Evolutionary conservation across 495 filamentous ascomycete species (phyloP).

Genomic region (Physcia stellaris): DNA sequence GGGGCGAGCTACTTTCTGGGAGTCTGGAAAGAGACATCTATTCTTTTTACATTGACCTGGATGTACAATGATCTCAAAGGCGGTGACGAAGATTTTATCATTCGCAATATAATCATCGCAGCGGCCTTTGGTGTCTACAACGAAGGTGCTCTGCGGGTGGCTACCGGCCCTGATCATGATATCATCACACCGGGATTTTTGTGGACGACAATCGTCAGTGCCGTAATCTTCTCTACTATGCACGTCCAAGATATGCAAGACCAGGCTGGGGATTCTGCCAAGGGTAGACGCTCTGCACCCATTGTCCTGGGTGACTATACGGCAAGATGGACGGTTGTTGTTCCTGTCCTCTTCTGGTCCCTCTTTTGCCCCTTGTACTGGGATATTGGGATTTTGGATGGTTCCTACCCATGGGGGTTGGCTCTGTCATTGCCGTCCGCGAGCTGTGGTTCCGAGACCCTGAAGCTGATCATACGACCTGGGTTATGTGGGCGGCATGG

Average conservation of each 20-base stretch:
- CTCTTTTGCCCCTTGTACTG: conserved; percentile 23
- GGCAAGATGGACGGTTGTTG: conserved; percentile 23
- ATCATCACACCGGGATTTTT: background rate
- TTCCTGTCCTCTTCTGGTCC: conserved; percentile 27
- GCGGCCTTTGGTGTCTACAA: conserved; percentile 17
- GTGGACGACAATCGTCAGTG: conserved; percentile 27
- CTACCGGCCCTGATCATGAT: background rate
- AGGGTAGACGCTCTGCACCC: conserved; percentile 25
- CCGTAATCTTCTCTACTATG: conserved; percentile 31
- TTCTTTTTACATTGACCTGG: conserved; percentile 17
- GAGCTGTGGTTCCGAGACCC: background rate
- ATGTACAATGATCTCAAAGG: conserved; percentile 25
- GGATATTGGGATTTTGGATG: conserved; percentile 3
- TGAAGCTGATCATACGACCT: background rate
- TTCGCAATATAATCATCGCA: conserved; percentile 21
- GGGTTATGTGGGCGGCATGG: conserved; percentile 4
- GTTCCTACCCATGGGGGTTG: background rate
- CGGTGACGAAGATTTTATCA: conserved; percentile 10
- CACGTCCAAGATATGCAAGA: conserved; percentile 36
- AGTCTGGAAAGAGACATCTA: conserved; percentile 10
- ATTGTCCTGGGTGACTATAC: conserved; percentile 27
- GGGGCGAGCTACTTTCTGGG: conserved; percentile 7
- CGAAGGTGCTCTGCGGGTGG: conserved; percentile 17
- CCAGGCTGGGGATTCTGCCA: conserved; percentile 26
- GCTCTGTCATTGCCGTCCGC: background rate